phyloP scores from a whole-genome alignment of 2,329 filamentous ascomycete species.

The Torrubiella hemipterigena region DNA sequence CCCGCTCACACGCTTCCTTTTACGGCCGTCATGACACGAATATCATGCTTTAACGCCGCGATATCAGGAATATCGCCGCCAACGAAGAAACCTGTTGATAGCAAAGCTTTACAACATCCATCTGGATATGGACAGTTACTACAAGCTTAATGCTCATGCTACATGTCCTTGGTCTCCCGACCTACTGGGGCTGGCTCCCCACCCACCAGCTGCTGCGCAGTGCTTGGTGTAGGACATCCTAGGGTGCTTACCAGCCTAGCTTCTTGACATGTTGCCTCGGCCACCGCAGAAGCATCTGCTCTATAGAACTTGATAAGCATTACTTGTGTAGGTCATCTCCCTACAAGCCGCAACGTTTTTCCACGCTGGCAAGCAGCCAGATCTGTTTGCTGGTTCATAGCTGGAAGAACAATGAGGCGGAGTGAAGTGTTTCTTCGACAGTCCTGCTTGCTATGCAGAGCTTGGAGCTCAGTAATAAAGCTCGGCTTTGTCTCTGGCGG shows the following conservation, averaged over 20 bases:
- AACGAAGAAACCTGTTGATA: conserved; percentile 33
- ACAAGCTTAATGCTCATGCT: conserved; percentile 2
- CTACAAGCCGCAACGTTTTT: conserved; percentile 3
- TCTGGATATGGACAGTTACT: conserved; percentile 6
- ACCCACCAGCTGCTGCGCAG: conserved; percentile 9
- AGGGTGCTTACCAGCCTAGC: not conserved
- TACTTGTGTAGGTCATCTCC: conserved; percentile 6
- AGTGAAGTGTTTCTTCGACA: not conserved
- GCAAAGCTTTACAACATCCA: conserved; percentile 19
- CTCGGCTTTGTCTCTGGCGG: too few species aligned
- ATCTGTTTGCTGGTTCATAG: conserved; percentile 8
- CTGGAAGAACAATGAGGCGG: conserved; percentile 8
- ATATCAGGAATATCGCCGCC: conserved; percentile 27
- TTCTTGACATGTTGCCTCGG: not conserved
- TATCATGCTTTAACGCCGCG: conserved; percentile 22
- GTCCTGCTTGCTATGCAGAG: not conserved
- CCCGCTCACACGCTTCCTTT: conserved; percentile 12
- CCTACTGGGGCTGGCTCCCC: conserved; percentile 6
- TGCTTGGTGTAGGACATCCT: too few species aligned
- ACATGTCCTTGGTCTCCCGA: conserved; percentile 2
- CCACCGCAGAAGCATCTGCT: too few species aligned
- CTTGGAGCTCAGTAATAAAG: too few species aligned
- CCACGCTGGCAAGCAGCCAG: not conserved
- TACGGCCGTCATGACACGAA: conserved; percentile 17
- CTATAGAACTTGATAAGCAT: too few species aligned